Percentiles rank a stretch among this genome's conserved stretches.
phyloP scores from a whole-genome alignment of 371 early-diverging fungal genomes.

The Zychaea mexicana region DNA sequence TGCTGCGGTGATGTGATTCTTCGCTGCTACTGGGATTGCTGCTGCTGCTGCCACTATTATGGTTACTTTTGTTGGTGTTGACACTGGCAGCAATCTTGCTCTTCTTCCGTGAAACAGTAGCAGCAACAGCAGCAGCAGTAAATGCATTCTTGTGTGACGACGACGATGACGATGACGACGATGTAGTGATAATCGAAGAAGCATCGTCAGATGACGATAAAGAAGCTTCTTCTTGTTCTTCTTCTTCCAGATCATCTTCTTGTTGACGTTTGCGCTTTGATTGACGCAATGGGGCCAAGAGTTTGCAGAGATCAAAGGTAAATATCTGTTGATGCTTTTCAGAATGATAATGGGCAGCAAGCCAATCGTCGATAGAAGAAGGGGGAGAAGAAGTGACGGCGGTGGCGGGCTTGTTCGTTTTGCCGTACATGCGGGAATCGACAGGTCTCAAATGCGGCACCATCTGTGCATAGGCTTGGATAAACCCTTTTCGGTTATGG shows the following conservation, averaged over 20 bases:
- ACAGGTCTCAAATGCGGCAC: constrained; percentile 15
- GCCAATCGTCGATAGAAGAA: not conserved
- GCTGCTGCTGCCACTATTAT: not conserved
- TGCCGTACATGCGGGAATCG: constrained; percentile 4
- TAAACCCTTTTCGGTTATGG: constrained; percentile 10
- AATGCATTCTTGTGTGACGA: constrained; percentile 6
- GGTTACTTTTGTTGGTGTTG: constrained; percentile 2
- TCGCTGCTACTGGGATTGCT: constrained; percentile 2
- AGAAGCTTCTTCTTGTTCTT: constrained; percentile 1
- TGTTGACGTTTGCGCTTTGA: constrained; percentile 3
- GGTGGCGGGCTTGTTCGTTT: constrained; percentile 11
- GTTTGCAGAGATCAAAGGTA: constrained; percentile 12
- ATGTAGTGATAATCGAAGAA: too few relatives aligned
- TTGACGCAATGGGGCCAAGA: not conserved
- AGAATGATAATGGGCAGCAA: not conserved
- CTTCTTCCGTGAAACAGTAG: constrained; percentile 10
- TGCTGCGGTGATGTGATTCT: not conserved
- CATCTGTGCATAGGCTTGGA: constrained; percentile 19
- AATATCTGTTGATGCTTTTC: constrained; percentile 6
- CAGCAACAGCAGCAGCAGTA: too few relatives aligned
- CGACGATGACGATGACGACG: not conserved
- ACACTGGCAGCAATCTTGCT: constrained; percentile 2
- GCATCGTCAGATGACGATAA: not conserved
- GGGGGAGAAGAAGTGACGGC: not conserved
- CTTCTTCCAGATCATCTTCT: constrained; percentile 3